phyloP scores from a whole-genome alignment of 768 basidiomycete species.

The Mycena epipterygia region DNA sequence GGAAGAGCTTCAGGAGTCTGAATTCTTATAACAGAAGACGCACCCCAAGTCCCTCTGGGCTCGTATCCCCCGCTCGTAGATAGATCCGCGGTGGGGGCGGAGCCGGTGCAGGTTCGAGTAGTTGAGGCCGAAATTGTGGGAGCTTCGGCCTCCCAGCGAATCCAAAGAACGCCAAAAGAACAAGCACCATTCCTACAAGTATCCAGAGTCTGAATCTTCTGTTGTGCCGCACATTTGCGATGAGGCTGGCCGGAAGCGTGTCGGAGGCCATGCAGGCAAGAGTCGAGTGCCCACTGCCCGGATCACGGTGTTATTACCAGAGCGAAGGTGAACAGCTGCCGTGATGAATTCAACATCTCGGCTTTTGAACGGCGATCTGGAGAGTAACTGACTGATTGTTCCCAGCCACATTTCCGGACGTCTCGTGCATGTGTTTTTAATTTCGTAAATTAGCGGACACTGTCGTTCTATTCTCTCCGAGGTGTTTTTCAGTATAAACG shows the following conservation, averaged over 20 bases:
- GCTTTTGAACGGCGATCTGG: neutral
- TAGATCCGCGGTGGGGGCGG: conserved; percentile 16
- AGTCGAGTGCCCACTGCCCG: neutral
- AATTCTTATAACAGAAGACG: conserved; percentile 9
- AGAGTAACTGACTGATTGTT: neutral
- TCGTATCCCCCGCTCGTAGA: conserved; percentile 17
- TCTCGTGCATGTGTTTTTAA: neutral
- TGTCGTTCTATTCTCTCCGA: neutral
- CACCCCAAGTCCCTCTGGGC: conserved; percentile 26
- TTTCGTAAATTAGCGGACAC: neutral
- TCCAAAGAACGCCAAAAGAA: conserved; percentile 6
- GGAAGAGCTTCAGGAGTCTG: conserved; percentile 8
- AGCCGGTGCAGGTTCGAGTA: neutral
- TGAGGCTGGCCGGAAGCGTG: neutral
- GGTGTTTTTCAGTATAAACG: neutral
- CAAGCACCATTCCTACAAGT: conserved; percentile 2
- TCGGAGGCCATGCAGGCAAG: conserved; percentile 19
- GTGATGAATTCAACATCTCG: neutral
- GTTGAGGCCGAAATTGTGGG: conserved; percentile 1
- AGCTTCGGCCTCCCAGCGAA: conserved; percentile 6
- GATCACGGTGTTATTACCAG: neutral
- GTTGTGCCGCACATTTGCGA: neutral
- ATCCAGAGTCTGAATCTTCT: conserved; percentile 18
- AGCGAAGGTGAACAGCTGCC: neutral
- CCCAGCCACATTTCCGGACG: neutral